Conservation (phyloP, 2,329 filamentous ascomycete genomes). For the Pseudofabraea citricarpa region DNA sequence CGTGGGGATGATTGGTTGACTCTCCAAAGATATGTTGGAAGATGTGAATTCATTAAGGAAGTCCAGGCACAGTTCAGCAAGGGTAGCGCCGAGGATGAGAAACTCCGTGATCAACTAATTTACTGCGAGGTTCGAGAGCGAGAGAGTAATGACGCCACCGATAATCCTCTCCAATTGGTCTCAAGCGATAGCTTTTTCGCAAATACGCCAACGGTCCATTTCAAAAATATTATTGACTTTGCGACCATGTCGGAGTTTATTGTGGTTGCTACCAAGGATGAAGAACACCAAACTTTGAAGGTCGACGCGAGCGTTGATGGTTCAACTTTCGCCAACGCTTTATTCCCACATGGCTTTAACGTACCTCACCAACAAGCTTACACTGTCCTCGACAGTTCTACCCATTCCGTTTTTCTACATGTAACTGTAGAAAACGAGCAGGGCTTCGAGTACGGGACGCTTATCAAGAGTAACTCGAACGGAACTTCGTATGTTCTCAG, state of each 20-base stretch:
- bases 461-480: constrained; percentile 98
- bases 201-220: constrained; percentile 55
- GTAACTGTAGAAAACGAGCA: constrained; percentile 69
- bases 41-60: constrained; percentile 81
- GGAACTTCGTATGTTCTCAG: constrained; percentile 92
- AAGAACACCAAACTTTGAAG: constrained; percentile 63
- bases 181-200: constrained; percentile 77
- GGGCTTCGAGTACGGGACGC: constrained; percentile 71
- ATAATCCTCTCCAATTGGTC: constrained; percentile 63
- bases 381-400: constrained; percentile 91
- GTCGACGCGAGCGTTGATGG: constrained; percentile 85
- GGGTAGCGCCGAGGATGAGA: constrained; percentile 43
- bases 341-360: constrained; percentile 82
- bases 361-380: constrained; percentile 77
- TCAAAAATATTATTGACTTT: constrained; percentile 74
- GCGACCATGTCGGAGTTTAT: constrained; percentile 97
- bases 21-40: constrained; percentile 67
- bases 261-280: constrained; percentile 69
- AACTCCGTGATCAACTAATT: constrained; percentile 38
- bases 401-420: constrained; percentile 90
- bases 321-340: constrained; percentile 71
- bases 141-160: constrained; percentile 58
- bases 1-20: constrained; percentile 77
- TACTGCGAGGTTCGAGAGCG: constrained; percentile 59
- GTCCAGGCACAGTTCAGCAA: no score